Conservation (phyloP, 176 grass and related monocot species). For the Juncus inflexus region DNA sequence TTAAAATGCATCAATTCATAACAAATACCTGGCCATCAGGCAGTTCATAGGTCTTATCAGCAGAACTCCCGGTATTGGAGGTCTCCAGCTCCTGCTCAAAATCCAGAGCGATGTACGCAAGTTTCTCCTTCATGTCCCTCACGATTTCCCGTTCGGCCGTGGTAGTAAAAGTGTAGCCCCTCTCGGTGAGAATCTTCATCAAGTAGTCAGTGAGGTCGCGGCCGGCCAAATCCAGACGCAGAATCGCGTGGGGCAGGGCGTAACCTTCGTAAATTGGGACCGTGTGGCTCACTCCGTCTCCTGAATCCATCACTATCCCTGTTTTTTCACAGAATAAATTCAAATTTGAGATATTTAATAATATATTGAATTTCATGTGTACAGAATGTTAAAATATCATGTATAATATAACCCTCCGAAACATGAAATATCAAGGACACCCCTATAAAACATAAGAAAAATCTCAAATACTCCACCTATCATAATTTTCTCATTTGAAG, state of each 20-base stretch:
- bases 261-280: too few species aligned
- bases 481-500: too few species aligned
- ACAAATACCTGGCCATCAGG: slow-evolving; percentile 27
- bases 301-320: slow-evolving; percentile 60
- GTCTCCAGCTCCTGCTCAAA: neutral
- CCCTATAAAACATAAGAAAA: too few species aligned
- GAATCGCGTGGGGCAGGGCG: slow-evolving; percentile 41
- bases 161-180: slow-evolving; percentile 54
- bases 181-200: slow-evolving; percentile 58
- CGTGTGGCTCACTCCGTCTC: slow-evolving; percentile 32
- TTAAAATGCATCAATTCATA: slow-evolving; percentile 8
- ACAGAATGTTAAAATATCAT: too few species aligned
- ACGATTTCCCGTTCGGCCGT: slow-evolving; percentile 55
- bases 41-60: neutral
- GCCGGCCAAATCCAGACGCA: slow-evolving; percentile 51
- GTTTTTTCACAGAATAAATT: neutral
- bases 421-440: too few species aligned
- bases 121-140: slow-evolving; percentile 23
- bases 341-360: too few species aligned
- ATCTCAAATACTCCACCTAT: too few species aligned
- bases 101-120: slow-evolving; percentile 31
- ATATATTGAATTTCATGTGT: too few species aligned
- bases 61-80: neutral
- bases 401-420: too few species aligned
- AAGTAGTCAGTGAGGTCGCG: slow-evolving; percentile 56